Evolutionary conservation across 768 basidiomycete genomes (phyloP).

Genomic region (Clathrus columnatus): DNA sequence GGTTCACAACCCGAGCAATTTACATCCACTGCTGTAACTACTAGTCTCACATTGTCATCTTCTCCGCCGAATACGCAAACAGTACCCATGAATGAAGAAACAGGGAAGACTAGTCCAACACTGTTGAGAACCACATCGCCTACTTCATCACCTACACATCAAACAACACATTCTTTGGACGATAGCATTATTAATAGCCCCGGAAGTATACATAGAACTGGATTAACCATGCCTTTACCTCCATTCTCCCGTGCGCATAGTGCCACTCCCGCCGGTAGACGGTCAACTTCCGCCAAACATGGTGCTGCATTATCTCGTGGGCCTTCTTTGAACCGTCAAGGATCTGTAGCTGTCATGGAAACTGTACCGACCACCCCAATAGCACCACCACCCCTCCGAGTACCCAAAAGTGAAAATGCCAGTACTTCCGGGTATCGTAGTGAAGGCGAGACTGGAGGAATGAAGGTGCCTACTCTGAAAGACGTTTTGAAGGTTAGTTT

Average conservation of each 20-base stretch:
- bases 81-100: background rate
- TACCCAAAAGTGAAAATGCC: slow-evolving; percentile 34
- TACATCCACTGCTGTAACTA: background rate
- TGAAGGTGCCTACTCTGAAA: slow-evolving; percentile 47
- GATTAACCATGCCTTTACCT: slow-evolving; percentile 15
- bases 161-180: slow-evolving; percentile 51
- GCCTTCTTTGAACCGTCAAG: slow-evolving; percentile 40
- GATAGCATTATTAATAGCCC: background rate
- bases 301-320: slow-evolving; percentile 19
- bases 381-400: slow-evolving; percentile 27
- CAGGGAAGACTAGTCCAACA: background rate
- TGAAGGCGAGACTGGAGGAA: slow-evolving; percentile 24
- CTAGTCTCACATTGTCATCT: background rate
- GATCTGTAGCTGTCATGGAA: slow-evolving; percentile 50
- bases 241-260: slow-evolving; percentile 28
- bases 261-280: slow-evolving; percentile 18
- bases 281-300: slow-evolving; percentile 4
- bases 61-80: background rate
- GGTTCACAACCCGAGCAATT: background rate
- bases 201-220: background rate
- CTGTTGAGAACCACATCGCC: slow-evolving; percentile 20
- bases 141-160: slow-evolving; percentile 27
- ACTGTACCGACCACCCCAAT: slow-evolving; percentile 28
- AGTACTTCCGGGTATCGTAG: slow-evolving; percentile 36
- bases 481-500: slow-evolving; percentile 61